Evolutionary conservation across 352 stramenopile genomes (phyloP).

Genomic region (Saprolegnia parasitica): DNA sequence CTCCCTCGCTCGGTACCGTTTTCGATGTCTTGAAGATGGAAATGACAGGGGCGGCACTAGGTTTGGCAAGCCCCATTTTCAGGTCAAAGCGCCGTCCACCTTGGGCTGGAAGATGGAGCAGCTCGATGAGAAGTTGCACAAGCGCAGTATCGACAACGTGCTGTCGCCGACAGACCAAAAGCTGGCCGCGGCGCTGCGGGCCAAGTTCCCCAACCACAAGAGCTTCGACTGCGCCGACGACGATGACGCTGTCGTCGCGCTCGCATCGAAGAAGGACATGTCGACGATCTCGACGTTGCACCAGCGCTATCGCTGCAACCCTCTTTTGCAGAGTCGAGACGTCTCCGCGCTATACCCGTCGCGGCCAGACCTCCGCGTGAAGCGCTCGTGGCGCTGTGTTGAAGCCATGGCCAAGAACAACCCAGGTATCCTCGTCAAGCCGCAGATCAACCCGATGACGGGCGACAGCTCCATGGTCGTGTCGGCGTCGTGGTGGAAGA

Average conservation of each 20-base stretch:
- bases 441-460: constrained; percentile 88
- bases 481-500: constrained; percentile 80
- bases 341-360: constrained; percentile 46
- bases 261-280: constrained; percentile 44
- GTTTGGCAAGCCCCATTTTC: constrained; percentile 8
- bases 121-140: constrained; percentile 18
- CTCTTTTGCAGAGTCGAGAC: constrained; percentile 62
- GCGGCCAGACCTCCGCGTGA: constrained; percentile 66
- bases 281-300: constrained; percentile 46
- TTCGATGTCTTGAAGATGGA: not conserved
- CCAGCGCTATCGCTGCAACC: constrained; percentile 51
- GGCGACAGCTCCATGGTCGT: constrained; percentile 80
- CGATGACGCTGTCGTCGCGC: constrained; percentile 11
- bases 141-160: not conserved
- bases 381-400: constrained; percentile 80
- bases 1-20: not conserved
- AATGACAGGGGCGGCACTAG: not conserved
- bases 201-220: constrained; percentile 6
- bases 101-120: constrained; percentile 28
- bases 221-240: not conserved
- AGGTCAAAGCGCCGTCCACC: not conserved
- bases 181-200: not conserved
- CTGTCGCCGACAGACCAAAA: constrained; percentile 1
- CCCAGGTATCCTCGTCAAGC: constrained; percentile 83
- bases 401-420: constrained; percentile 72